phyloP scores from a whole-genome alignment of 2,329 filamentous ascomycete species.

The Fusarium agapanthi region DNA sequence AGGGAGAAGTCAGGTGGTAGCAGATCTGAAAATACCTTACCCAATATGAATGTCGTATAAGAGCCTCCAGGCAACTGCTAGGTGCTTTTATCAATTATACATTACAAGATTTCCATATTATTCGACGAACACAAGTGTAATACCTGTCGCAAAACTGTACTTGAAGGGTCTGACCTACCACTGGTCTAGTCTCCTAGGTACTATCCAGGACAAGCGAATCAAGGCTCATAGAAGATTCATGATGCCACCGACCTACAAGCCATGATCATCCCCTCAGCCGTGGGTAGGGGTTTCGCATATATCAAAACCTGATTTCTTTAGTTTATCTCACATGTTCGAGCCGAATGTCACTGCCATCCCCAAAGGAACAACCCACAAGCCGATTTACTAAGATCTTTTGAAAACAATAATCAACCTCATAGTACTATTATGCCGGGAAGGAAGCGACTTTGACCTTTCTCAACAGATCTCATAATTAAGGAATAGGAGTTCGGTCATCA shows the following conservation, averaged over 20 bases:
- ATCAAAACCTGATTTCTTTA: background rate
- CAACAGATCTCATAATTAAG: background rate
- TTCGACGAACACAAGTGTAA: background rate
- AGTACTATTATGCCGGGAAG: background rate
- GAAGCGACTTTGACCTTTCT: background rate
- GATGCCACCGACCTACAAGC: background rate
- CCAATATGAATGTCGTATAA: background rate
- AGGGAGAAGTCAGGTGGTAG: background rate
- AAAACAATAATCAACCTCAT: background rate
- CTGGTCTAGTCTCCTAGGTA: background rate
- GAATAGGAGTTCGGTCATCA: background rate
- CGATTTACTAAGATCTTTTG: background rate
- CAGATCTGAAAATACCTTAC: background rate
- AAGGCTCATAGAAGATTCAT: background rate
- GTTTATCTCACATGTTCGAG: constrained; percentile 7
- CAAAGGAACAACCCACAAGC: background rate
- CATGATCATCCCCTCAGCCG: constrained; percentile 19
- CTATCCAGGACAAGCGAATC: background rate
- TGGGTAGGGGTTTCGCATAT: constrained; percentile 6
- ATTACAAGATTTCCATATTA: background rate
- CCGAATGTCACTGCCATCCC: background rate
- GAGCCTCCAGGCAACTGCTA: background rate
- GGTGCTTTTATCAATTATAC: background rate
- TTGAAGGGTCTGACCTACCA: background rate
- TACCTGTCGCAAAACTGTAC: too few relatives aligned